Base-by-base conservation (phyloP, 2,329 filamentous ascomycete genomes). In the Monosporascus sp. region DNA sequence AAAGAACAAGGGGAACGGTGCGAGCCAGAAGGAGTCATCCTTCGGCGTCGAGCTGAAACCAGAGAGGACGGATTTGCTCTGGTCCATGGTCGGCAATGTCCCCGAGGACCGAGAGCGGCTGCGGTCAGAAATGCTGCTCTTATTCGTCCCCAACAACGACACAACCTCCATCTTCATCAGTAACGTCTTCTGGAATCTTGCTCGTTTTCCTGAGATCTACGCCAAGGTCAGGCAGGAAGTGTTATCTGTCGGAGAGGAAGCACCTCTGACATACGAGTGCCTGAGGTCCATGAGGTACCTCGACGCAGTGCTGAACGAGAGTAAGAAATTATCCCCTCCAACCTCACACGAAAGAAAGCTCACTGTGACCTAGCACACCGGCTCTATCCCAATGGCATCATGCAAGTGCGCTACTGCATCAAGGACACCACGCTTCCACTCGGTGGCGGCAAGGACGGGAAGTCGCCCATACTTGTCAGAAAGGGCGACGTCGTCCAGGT, bases 161-260 rank as follows among this genome's bases (percentile, higher is more conserved):
- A 52, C 51, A 1, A 55, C 55, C n/a, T 56, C 62, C 3, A 56
- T 63, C 7, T 52, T 59, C 7, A 49, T 66, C 8, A 57, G 53
- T 41, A 64, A 64, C 48, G 54, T 50, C 2, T 54, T 64, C 50
- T 64, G 61, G 34, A 59, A 64, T 41, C 55, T 66, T 5, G 58
- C 61, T 17, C 49, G 62, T 22, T 50, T 61, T 27, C 57, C 62
- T n/a, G 27, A 27, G 6, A 55, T 52, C 1, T 64, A 59, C 58
- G 47, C 41, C 9, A 61, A 58, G 41, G 54, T 64, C 7, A 53
- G 56, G n/a, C 43, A 22, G 6, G 62, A 65, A 48, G 49, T 62
- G 5, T 26, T 60, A 36, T 22, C 51, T 14, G 49, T 55, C 11
- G 22, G 22, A 24, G 51, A 48, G 8, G 27, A 54, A 22, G 24